Evolutionary conservation across 805 yeast genomes (phyloP), one percentile per base, ranked within the genome.

Genomic region (Blastobotrys attinorum): DNA sequence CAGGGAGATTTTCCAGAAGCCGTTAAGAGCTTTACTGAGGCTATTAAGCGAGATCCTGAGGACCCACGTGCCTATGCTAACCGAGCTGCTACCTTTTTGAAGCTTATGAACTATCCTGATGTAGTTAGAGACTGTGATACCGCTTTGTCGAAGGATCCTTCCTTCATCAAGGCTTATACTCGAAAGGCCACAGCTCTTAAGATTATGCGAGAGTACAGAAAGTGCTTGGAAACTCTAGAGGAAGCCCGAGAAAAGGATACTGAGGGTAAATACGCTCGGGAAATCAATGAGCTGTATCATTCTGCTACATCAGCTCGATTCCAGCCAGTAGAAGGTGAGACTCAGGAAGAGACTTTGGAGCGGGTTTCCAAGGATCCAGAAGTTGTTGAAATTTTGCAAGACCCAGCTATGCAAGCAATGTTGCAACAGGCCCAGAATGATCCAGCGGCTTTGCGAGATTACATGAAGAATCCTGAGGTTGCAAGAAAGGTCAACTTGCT

Each of bases 21-120:
- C 18, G 96, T 92, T 36, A 83, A 84, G 63, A 83, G 95, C 3
- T 92, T 92, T 67, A 74, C 94, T 40, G 98, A 92, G 68, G 92
- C 92, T 89, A 73, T 90, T 57, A 86, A 88, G 69, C 83, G 99
- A 64, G 88, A 89, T n/a, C 99, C 99, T 45, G 79, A 79, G 45
- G 97, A 92, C 65, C 94, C 95, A 20, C 79, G 96, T 65, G 97
- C 97, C 46, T 92, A 88, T 66, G 88, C 95, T 29, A 92, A 92
- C 71, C 83, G 99, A 68, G 98, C 99, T 42, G 98, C 98, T 32
- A 96, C 96, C 1, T 76, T 83, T 61, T 81, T 95, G 38, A 92
- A 92, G 67, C 76, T 92, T 54, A 78, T 90, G 84, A 86, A 96
- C 10, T 92, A 90, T 83, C 97, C 97, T 16, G 97, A 90, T 54